A percentile compares a stretch with the other conserved stretches of the same genome.
Conservation (phyloP, 208 protist species). For the Kentomonas sorsogonicus region DNA sequence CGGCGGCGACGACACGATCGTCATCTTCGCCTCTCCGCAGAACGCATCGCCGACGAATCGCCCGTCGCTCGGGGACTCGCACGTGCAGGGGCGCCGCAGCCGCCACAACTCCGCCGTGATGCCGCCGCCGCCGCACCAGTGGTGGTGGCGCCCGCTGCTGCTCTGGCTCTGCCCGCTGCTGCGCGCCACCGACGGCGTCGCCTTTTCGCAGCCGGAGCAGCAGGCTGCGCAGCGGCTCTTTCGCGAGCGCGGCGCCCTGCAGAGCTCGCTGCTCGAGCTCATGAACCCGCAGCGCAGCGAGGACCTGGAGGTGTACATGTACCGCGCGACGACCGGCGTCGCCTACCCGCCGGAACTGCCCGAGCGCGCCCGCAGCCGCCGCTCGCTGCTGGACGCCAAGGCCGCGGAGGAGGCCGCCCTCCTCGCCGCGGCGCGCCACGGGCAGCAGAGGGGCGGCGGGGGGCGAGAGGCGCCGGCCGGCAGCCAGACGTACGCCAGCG, state of each 20-base stretch:
- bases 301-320: slow-evolving; percentile 60
- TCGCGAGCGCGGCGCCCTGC: slow-evolving; percentile 40
- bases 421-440: neutral
- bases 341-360: slow-evolving; percentile 16
- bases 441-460: neutral
- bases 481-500: slow-evolving; percentile 2
- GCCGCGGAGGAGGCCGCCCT: slow-evolving; percentile 16
- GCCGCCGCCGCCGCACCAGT: neutral
- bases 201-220: slow-evolving; percentile 40
- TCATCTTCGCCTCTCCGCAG: neutral
- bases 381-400: slow-evolving; percentile 16
- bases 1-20: neutral
- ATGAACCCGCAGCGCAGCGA: slow-evolving; percentile 53
- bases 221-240: slow-evolving; percentile 47
- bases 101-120: neutral
- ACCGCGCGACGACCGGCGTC: slow-evolving; percentile 18
- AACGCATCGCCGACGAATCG: too few species aligned
- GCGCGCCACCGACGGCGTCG: slow-evolving; percentile 35
- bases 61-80: too few species aligned
- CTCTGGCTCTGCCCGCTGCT: slow-evolving; percentile 67
- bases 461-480: neutral
- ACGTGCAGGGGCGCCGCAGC: neutral
- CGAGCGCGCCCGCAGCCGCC: too few species aligned
- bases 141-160: slow-evolving; percentile 60
- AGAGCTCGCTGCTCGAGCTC: slow-evolving; percentile 32